Conservation (phyloP, 805 yeast species). For the Saturnispora saitoi region DNA sequence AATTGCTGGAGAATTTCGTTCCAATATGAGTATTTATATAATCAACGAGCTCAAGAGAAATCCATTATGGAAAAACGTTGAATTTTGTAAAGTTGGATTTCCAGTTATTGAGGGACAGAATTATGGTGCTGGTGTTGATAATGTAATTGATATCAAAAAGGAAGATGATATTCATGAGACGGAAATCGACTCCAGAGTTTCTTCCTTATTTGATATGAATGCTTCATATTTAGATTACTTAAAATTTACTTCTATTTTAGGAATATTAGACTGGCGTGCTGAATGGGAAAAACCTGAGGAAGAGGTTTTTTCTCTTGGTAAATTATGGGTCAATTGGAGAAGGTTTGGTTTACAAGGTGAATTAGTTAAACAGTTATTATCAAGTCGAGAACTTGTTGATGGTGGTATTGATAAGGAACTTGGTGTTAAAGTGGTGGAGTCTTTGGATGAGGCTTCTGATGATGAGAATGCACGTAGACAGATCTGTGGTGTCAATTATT, state of each 20-base stretch:
- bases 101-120: conserved; percentile 16
- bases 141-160: neutral
- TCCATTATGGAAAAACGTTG: conserved; percentile 22
- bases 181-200: conserved; percentile 22
- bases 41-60: conserved; percentile 16
- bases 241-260: conserved; percentile 11
- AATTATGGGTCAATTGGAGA: conserved; percentile 28
- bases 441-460: neutral
- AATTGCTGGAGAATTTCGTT: conserved; percentile 10
- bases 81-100: conserved; percentile 20
- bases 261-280: conserved; percentile 9
- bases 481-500: conserved; percentile 10
- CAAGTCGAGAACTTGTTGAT: conserved; percentile 2
- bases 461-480: neutral
- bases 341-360: conserved; percentile 21
- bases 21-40: conserved; percentile 16
- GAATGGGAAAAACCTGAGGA: conserved; percentile 1
- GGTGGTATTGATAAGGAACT: conserved; percentile 7
- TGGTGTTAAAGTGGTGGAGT: conserved; percentile 4
- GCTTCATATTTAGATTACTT: conserved; percentile 25
- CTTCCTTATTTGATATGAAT: conserved; percentile 25
- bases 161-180: conserved; percentile 9
- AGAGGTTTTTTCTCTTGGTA: conserved; percentile 18
- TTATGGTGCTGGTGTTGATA: conserved; percentile 5
- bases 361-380: conserved; percentile 9